Conservation (phyloP, 306 rosid species). For the Ochetophila trinervis region DNA sequence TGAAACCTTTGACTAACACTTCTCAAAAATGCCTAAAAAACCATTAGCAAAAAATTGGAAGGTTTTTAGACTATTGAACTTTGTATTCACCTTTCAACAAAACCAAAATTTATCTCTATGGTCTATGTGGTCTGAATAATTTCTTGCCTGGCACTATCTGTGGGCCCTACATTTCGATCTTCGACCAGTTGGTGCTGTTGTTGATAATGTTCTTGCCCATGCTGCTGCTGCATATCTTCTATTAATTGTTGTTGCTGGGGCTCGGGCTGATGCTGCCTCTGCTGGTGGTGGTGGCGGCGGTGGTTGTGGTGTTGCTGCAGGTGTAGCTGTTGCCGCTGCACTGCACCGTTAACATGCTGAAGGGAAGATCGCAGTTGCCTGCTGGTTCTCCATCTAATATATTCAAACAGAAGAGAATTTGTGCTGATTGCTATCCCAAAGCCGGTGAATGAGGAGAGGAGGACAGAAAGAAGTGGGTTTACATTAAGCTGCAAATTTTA, state of each 20-base stretch:
- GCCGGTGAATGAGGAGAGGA: slow-evolving; percentile 72
- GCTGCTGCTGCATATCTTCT: slow-evolving; percentile 17
- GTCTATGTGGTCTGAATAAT: neutral
- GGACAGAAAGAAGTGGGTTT: slow-evolving; percentile 51
- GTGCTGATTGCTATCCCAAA: slow-evolving; percentile 67
- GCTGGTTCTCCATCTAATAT: slow-evolving; percentile 61
- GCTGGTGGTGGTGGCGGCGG: too few relatives aligned
- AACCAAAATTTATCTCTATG: neutral
- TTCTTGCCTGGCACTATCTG: slow-evolving; percentile 11
- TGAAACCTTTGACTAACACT: neutral
- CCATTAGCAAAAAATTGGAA: neutral
- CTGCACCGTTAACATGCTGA: slow-evolving; percentile 25
- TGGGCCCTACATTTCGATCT: slow-evolving; percentile 10
- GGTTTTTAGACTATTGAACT: neutral
- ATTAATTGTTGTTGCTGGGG: slow-evolving; percentile 8
- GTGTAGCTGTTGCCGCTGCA: slow-evolving; percentile 29
- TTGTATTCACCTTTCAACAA: slow-evolving; percentile 5
- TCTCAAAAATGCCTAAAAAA: slow-evolving; percentile 1
- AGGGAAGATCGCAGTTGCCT: slow-evolving; percentile 42
- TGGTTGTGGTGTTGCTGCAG: slow-evolving; percentile 20
- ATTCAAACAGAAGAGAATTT: slow-evolving; percentile 57
- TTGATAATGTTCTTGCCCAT: slow-evolving; percentile 3
- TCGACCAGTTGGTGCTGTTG: slow-evolving; percentile 15
- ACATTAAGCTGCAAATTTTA: slow-evolving; percentile 53
- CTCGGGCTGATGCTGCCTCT: slow-evolving; percentile 23